Evolutionary conservation across 2,329 filamentous ascomycete genomes (phyloP), one percentile per base, ranked within the genome.

Genomic region (Colletotrichum sp.): DNA sequence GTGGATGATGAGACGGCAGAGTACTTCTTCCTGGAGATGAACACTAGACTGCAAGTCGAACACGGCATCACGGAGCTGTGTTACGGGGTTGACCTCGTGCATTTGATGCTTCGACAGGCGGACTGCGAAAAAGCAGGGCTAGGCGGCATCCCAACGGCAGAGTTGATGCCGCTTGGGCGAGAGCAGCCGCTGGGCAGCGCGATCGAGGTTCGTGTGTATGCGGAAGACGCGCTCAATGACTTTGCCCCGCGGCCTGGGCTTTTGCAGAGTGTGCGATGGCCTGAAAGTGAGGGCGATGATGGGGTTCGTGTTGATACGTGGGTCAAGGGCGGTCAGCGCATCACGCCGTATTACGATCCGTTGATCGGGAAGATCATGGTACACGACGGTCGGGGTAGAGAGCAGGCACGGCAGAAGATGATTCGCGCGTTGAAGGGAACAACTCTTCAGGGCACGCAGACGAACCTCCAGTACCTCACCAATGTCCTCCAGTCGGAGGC

Each of bases 1-100:
- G 80, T 85, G 1, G 83, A 86, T 63, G 78, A 78, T 13, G 75
- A 78, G 9, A 80, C 80, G 0, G 79, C 77, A 0, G 74, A 80
- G 6, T 87, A 85, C 72, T 88, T 88, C 39, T 73, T 73, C 16
- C 36, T 73, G 24, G 71, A 73, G 73, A 88, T 90, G 81, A 88
- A 90, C 86, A 78, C 94, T 0, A 87, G 94, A 10, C 83, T 96
- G 5, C 94, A 96, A 79, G 94, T 96, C 28, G 94, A 96, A 81
- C 94, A 96, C 78, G 93, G 94, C 0, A 93, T 73, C 13, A 61
- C 71, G 6, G 65, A 73, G 28, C 30, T 64, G 26, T 67, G 64
- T 24, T 64, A 55, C 13, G 48, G 52, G 5, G 36, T 75, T 6
- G 73, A 75, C 5, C 43, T 75, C 12, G 73, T 75, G 13, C 69